Percentiles rank a stretch among this genome's conserved stretches.
Evolutionary conservation across 1,139 yeast genomes (phyloP).

Genomic region (Saccharomycopsis hybrid): DNA sequence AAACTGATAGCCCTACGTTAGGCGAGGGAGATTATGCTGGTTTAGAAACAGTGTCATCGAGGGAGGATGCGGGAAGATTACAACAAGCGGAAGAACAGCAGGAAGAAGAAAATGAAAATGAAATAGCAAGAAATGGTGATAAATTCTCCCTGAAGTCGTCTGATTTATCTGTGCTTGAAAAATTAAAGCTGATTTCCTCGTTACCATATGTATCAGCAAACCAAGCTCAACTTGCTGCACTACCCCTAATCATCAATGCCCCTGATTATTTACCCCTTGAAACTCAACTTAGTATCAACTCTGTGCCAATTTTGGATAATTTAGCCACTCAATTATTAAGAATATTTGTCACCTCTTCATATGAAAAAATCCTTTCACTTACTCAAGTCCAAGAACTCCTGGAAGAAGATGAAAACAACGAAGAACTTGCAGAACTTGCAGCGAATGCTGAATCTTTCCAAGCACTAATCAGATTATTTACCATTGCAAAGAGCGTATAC

Average conservation of each 20-base stretch:
- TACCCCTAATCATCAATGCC: slow-evolving; percentile 19
- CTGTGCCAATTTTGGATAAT: slow-evolving; percentile 69
- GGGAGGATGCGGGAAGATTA: too few species aligned
- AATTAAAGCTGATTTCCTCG: not conserved
- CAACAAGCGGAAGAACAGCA: too few species aligned
- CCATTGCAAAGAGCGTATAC: slow-evolving; percentile 60
- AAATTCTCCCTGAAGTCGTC: too few species aligned
- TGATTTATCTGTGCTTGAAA: slow-evolving; percentile 4
- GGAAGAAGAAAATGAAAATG: too few species aligned
- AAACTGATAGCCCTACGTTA: too few species aligned
- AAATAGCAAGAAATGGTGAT: too few species aligned
- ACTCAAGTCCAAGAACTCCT: slow-evolving; percentile 33
- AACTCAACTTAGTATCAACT: slow-evolving; percentile 49
- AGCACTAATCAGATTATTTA: slow-evolving; percentile 67
- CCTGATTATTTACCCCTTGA: slow-evolving; percentile 19
- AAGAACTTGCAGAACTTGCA: slow-evolving; percentile 34
- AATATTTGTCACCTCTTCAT: slow-evolving; percentile 61
- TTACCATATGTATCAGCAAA: slow-evolving; percentile 10
- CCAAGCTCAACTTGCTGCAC: slow-evolving; percentile 20
- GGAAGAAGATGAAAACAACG: slow-evolving; percentile 1
- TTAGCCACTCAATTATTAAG: slow-evolving; percentile 68
- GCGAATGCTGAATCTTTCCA: slow-evolving; percentile 62
- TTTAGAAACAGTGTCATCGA: too few species aligned
- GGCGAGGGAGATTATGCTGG: too few species aligned
- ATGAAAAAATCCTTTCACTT: slow-evolving; percentile 64